These are phyloP conservation scores for Clarkia xantiana DNA, from an alignment of 345 rosid genomes.

Conservation along the genomic window DNA sequence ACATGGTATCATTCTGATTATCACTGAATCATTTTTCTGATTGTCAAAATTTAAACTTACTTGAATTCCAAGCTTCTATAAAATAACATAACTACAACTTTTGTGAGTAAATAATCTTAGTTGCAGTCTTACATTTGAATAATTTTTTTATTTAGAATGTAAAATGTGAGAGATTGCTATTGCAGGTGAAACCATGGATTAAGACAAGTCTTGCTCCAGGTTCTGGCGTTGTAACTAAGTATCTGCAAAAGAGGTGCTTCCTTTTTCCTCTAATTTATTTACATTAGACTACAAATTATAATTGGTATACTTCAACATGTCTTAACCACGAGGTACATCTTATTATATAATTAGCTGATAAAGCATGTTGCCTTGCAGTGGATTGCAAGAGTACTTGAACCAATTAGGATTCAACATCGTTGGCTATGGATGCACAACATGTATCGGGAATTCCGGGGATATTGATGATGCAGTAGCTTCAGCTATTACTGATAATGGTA, in stretches of 20 bases:
- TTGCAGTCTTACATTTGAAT: no score
- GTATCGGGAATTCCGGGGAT: slow-evolving; percentile 69
- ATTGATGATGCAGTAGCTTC: slow-evolving; percentile 48
- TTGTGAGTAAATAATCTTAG: no score
- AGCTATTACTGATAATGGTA: slow-evolving; percentile 61
- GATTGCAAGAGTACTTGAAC: slow-evolving; percentile 47
- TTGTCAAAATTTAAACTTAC: background rate
- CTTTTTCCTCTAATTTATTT: no score
- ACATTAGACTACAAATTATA: no score
- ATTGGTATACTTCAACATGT: background rate
- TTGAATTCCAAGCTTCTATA: no score
- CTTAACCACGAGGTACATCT: no score
- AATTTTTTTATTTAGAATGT: background rate
- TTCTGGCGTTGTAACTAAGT: slow-evolving; percentile 63
- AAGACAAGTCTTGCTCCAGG: slow-evolving; percentile 85
- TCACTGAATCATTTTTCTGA: background rate
- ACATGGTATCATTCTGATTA: no score
- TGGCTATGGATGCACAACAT: slow-evolving; percentile 78
- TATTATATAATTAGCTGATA: background rate
- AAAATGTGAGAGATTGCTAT: no score
- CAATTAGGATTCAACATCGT: slow-evolving; percentile 60
- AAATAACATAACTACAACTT: no score
- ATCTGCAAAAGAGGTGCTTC: slow-evolving; percentile 45
- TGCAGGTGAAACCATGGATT: slow-evolving; percentile 78
- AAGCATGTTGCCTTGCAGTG: slow-evolving; percentile 25